Conservation (phyloP, 2,329 filamentous ascomycete genomes). For the Diplodia intermedia region DNA sequence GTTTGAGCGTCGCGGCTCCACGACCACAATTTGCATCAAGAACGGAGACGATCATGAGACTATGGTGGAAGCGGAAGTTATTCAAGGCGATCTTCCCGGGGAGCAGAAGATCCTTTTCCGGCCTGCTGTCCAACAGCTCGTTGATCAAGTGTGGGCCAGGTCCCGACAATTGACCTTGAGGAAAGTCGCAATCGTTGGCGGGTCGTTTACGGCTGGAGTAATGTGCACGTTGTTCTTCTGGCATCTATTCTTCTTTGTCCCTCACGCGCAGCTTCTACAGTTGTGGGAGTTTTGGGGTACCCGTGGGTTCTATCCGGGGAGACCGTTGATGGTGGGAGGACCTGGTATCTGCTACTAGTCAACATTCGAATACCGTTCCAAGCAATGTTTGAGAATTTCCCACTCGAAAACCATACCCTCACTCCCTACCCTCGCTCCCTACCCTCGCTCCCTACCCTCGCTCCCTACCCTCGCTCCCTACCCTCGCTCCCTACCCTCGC, state of each 20-base stretch:
- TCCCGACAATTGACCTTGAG: neutral
- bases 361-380: too few relatives aligned
- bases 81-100: neutral
- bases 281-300: neutral
- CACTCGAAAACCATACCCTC: too few relatives aligned
- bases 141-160: neutral
- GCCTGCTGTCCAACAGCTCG: neutral
- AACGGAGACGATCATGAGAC: neutral
- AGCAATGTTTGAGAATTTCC: too few relatives aligned
- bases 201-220: neutral
- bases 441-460: too few relatives aligned
- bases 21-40: neutral
- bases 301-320: neutral
- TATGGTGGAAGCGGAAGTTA: neutral
- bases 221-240: conserved; percentile 1
- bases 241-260: neutral
- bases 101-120: neutral
- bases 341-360: too few relatives aligned
- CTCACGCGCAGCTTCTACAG: neutral
- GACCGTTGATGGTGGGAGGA: neutral
- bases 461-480: too few relatives aligned
- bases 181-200: neutral
- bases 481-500: too few relatives aligned
- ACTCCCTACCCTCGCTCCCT: too few relatives aligned
- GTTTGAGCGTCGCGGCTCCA: neutral